Conservation (phyloP, 1,139 yeast species). For the Hanseniaspora gamundiae region DNA sequence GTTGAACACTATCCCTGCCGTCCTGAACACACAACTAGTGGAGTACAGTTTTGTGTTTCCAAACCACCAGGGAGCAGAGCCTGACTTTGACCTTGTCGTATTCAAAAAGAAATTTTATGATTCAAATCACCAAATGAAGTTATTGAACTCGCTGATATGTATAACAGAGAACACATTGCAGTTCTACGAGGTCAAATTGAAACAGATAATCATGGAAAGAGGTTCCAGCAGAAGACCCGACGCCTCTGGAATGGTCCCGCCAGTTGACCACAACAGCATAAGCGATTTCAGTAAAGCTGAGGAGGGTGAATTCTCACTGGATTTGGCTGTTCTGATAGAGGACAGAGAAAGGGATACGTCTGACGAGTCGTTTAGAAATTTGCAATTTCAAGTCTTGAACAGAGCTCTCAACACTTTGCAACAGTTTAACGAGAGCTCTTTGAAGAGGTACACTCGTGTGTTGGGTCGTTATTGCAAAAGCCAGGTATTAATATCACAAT, state of each 20-base stretch:
- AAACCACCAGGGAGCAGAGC: slow-evolving; percentile 3
- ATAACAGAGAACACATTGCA: slow-evolving; percentile 28
- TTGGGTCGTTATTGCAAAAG: slow-evolving; percentile 14
- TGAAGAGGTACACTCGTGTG: slow-evolving; percentile 15
- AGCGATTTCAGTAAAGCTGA: slow-evolving; percentile 26
- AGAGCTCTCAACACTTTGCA: slow-evolving; percentile 15
- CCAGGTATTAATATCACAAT: slow-evolving; percentile 10
- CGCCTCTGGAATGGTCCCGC: slow-evolving; percentile 13
- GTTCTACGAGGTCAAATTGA: slow-evolving; percentile 37
- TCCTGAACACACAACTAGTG: slow-evolving; percentile 10
- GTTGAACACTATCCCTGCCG: slow-evolving; percentile 12
- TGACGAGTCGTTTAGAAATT: slow-evolving; percentile 15
- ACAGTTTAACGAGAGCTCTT: slow-evolving; percentile 14
- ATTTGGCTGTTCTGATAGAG: slow-evolving; percentile 22
- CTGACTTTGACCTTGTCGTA: slow-evolving; percentile 8
- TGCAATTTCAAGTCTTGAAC: slow-evolving; percentile 19
- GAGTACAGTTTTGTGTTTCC: slow-evolving; percentile 12
- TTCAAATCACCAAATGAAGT: slow-evolving; percentile 16
- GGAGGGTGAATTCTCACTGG: slow-evolving; percentile 25
- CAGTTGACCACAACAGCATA: slow-evolving; percentile 20
- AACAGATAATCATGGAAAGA: slow-evolving; percentile 32
- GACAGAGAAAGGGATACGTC: slow-evolving; percentile 19
- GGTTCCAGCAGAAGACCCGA: slow-evolving; percentile 21
- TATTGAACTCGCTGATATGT: slow-evolving; percentile 13
- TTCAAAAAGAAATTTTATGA: slow-evolving; percentile 17